phyloP scores from a whole-genome alignment of 2,329 filamentous ascomycete genomes.

The Fusarium sp. region DNA sequence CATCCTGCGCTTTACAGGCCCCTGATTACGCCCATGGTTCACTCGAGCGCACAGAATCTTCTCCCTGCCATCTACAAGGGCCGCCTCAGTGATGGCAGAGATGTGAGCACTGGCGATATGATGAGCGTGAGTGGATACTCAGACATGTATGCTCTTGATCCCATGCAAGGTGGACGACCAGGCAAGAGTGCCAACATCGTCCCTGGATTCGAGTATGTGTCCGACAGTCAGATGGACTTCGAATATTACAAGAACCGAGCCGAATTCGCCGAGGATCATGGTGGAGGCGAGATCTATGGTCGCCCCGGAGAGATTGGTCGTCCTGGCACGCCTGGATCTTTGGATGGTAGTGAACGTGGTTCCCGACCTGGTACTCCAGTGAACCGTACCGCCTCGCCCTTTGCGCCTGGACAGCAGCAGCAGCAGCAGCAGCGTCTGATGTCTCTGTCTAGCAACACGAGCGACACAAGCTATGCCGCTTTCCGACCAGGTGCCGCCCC shows the following conservation, averaged over 20 bases:
- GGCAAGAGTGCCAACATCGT: conserved; percentile 59
- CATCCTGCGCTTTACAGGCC: conserved; percentile 91
- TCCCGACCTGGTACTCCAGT: conserved; percentile 64
- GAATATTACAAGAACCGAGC: conserved; percentile 90
- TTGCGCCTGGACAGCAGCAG: conserved; percentile 45
- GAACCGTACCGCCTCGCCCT: conserved; percentile 48
- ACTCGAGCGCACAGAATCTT: conserved; percentile 87
- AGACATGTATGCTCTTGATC: conserved; percentile 81
- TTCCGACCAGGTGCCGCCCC: conserved; percentile 39
- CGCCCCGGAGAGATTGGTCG: conserved; percentile 67
- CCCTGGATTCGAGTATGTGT: conserved; percentile 89
- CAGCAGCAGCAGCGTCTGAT: conserved; percentile 44
- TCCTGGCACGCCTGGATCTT: conserved; percentile 69
- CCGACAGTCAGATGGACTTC: conserved; percentile 87
- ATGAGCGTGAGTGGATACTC: conserved; percentile 78
- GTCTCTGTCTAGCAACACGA: conserved; percentile 38
- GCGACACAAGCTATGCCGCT: conserved; percentile 48
- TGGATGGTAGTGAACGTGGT: conserved; percentile 55
- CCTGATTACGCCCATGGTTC: conserved; percentile 94
- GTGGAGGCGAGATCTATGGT: conserved; percentile 78
- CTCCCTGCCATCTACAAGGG: conserved; percentile 88
- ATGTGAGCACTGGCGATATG: conserved; percentile 65
- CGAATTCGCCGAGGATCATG: conserved; percentile 88
- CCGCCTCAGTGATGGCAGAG: conserved; percentile 74
- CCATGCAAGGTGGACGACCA: conserved; percentile 71